These are phyloP conservation scores for Aspergillus sp. DNA, from an alignment of 2,329 filamentous ascomycete species.

Conservation along the genomic window DNA sequence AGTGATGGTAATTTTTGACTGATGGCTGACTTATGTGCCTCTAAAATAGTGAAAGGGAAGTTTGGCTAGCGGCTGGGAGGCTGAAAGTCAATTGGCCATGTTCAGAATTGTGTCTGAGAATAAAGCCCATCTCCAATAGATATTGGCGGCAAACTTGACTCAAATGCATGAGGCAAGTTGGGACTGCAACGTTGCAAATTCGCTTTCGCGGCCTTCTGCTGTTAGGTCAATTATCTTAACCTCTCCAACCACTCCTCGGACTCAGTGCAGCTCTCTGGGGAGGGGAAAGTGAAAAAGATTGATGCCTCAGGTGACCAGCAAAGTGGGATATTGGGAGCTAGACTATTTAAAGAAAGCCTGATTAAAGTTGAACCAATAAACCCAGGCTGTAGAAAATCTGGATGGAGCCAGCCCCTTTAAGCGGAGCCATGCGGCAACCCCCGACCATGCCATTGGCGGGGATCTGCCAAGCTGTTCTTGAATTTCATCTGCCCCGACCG, in stretches of 20 bases:
- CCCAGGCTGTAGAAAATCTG: neutral
- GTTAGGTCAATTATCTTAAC: neutral
- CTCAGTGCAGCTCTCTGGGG: too few relatives aligned
- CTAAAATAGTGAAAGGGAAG: neutral
- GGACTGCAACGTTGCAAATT: neutral
- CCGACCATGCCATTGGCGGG: slow-evolving; percentile 20
- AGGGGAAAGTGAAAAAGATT: neutral
- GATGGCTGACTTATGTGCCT: neutral
- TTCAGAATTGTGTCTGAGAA: neutral
- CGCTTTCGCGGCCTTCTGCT: neutral
- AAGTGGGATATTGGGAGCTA: slow-evolving; percentile 1
- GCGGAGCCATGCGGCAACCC: slow-evolving; percentile 17
- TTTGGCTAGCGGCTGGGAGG: neutral
- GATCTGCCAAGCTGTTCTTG: slow-evolving; percentile 7
- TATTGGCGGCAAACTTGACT: neutral
- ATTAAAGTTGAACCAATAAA: slow-evolving; percentile 10
- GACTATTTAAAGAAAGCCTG: neutral
- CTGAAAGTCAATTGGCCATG: neutral
- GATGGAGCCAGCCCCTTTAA: slow-evolving; percentile 4
- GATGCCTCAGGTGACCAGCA: slow-evolving; percentile 10
- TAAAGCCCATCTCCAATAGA: neutral
- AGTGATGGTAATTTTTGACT: neutral
- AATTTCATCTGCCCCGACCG: slow-evolving; percentile 20
- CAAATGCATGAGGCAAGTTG: neutral
- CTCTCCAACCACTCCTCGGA: too few relatives aligned